These are phyloP conservation scores for Alternaria sp. DNA, from an alignment of 2,329 filamentous ascomycete genomes.

Conservation along the genomic window DNA sequence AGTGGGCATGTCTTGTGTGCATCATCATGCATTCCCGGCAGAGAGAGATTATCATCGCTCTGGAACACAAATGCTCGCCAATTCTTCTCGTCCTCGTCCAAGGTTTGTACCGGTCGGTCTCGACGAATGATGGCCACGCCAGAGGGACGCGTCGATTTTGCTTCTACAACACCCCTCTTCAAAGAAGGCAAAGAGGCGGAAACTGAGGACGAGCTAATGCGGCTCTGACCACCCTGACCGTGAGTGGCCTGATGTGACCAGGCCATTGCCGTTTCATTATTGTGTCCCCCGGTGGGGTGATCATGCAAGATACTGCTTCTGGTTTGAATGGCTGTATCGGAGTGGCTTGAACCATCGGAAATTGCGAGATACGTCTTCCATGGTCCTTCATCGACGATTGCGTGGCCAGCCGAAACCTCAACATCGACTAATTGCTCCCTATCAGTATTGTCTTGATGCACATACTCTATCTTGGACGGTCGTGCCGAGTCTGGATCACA, in stretches of 20 bases:
- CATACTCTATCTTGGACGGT: constrained; percentile 16
- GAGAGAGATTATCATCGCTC: constrained; percentile 21
- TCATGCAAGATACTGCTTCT: constrained; percentile 29
- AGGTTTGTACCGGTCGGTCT: not conserved
- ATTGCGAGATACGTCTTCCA: constrained; percentile 41
- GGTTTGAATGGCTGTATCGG: constrained; percentile 18
- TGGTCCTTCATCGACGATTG: constrained; percentile 40
- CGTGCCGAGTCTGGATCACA: constrained; percentile 25
- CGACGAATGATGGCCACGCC: not conserved
- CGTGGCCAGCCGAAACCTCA: constrained; percentile 10
- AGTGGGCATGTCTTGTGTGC: constrained; percentile 4
- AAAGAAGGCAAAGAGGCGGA: constrained; percentile 42
- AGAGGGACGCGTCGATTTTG: not conserved
- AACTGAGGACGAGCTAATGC: constrained; percentile 25
- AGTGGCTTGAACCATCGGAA: constrained; percentile 33
- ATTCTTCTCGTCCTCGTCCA: constrained; percentile 35
- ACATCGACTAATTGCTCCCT: constrained; percentile 9
- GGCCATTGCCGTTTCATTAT: constrained; percentile 24
- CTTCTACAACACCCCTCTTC: constrained; percentile 16
- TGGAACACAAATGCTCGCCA: constrained; percentile 49
- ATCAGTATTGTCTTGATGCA: constrained; percentile 20
- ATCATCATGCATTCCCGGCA: constrained; percentile 14
- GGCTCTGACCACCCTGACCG: constrained; percentile 32
- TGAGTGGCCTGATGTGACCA: constrained; percentile 43
- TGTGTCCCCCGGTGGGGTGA: constrained; percentile 19